Conservation (phyloP, 345 rosid genomes). For the Luvunga scandens region DNA sequence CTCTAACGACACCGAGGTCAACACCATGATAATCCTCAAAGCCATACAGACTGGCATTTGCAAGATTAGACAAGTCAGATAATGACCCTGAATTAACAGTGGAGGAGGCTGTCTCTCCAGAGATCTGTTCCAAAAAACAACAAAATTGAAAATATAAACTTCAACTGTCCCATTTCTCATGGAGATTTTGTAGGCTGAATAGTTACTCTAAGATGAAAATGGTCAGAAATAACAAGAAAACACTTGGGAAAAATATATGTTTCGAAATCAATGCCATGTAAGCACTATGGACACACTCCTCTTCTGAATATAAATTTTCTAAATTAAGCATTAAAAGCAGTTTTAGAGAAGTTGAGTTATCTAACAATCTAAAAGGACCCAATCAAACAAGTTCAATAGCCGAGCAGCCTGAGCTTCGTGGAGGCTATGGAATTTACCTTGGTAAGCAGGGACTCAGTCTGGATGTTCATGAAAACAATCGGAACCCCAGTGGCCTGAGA, state of each 20-base stretch:
- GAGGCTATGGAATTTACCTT: constrained; percentile 47
- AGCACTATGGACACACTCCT: not conserved
- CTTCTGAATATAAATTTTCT: not conserved
- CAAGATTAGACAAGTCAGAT: constrained; percentile 74
- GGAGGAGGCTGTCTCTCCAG: constrained; percentile 91
- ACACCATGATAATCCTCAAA: constrained; percentile 98
- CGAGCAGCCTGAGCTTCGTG: not conserved
- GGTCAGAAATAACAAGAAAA: not conserved
- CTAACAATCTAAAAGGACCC: not conserved
- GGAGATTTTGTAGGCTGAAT: not conserved
- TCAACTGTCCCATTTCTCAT: not conserved
- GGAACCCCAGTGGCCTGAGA: constrained; percentile 87
- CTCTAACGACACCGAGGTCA: constrained; percentile 94
- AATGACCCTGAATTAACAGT: constrained; percentile 80
- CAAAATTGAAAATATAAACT: not conserved
- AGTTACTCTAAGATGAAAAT: not conserved
- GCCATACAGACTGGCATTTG: constrained; percentile 79
- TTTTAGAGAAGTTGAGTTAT: not conserved
- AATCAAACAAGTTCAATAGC: not conserved
- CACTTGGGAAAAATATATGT: not conserved
- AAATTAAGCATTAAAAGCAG: not conserved
- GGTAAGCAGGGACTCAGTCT: constrained; percentile 89
- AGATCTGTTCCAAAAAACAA: constrained; percentile 52
- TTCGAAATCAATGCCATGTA: too few relatives aligned
- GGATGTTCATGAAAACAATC: constrained; percentile 79